Evolutionary conservation across 306 rosid species (phyloP).

Genomic region (Sicyos baderoa): DNA sequence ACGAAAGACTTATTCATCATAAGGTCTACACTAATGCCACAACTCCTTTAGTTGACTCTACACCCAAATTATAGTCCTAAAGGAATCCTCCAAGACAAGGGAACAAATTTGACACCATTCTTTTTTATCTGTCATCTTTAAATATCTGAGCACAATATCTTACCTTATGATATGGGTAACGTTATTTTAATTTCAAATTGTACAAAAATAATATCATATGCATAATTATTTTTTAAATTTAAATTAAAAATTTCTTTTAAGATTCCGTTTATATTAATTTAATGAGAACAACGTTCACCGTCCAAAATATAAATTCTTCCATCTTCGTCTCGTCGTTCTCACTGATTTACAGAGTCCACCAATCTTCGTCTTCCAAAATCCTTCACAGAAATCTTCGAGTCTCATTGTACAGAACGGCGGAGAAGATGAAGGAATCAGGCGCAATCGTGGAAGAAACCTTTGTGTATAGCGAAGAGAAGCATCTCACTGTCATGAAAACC

Average conservation of each 20-base stretch:
- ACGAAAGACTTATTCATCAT: too few species aligned
- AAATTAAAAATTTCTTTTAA: neutral
- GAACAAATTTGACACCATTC: too few species aligned
- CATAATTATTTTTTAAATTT: neutral
- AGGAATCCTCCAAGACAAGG: too few species aligned
- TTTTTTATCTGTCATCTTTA: too few species aligned
- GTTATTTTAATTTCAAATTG: neutral
- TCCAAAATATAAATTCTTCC: constrained; percentile 1
- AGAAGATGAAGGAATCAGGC: constrained; percentile 33
- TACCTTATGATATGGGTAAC: neutral
- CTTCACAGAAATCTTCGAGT: neutral
- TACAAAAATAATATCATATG: neutral
- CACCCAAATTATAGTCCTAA: too few species aligned
- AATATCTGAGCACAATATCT: neutral
- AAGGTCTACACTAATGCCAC: too few species aligned
- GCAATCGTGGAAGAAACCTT: constrained; percentile 40
- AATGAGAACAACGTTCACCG: neutral
- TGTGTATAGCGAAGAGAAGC: constrained; percentile 45
- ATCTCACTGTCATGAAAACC: constrained; percentile 74
- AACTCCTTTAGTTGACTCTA: too few species aligned
- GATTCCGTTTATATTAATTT: neutral
- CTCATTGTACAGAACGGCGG: too few species aligned
- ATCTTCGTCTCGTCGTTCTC: constrained; percentile 2
- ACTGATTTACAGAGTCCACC: neutral
- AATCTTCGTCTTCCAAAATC: neutral